Conservation (phyloP, 441 rosid species). For the Adansonia gregorii region DNA sequence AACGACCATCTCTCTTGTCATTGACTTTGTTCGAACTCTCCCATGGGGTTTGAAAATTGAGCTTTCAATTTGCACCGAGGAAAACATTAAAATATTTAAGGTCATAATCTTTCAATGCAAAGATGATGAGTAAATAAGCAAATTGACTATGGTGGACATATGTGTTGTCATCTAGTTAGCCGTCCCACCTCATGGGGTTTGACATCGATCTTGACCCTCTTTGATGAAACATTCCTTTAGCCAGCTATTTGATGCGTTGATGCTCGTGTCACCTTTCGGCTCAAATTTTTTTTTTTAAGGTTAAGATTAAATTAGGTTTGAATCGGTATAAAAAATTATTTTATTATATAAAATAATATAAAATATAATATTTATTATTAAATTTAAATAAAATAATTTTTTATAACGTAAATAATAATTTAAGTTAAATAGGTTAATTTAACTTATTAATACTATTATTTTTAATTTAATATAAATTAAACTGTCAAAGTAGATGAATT, state of each 20-base stretch:
- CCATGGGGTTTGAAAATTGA: slow-evolving; percentile 24
- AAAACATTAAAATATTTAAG: background rate
- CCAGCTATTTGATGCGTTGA: background rate
- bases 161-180: slow-evolving; percentile 39
- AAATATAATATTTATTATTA: no score
- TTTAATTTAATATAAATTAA: no score
- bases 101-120: slow-evolving; percentile 22
- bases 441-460: no score
- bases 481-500: no score
- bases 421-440: no score
- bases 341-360: no score
- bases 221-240: slow-evolving; percentile 44
- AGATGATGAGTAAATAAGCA: slow-evolving; percentile 37
- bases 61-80: slow-evolving; percentile 29
- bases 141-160: slow-evolving; percentile 44
- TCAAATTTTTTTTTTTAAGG: no score
- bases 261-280: background rate
- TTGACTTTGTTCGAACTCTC: slow-evolving; percentile 37
- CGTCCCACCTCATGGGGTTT: slow-evolving; percentile 36
- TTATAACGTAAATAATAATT: no score
- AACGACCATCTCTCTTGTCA: slow-evolving; percentile 28
- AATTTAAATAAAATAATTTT: no score
- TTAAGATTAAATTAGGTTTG: no score
- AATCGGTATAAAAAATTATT: no score
- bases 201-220: slow-evolving; percentile 54